Conservation (phyloP, 305 asterid species). For the Fraxinus sp. region DNA sequence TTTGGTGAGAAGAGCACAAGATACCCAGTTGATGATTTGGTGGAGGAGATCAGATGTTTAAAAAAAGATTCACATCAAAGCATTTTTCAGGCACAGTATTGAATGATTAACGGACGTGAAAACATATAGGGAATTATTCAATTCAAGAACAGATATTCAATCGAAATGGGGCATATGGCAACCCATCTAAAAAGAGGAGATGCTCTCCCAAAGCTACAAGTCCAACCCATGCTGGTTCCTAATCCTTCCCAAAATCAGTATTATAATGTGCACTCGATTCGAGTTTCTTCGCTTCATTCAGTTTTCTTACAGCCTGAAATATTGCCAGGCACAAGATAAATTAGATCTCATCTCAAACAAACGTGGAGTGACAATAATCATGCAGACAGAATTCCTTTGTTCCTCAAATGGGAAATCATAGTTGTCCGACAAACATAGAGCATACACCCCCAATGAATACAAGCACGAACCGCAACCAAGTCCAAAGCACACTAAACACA, state of each 20-base stretch:
- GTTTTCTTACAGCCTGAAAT: slow-evolving; percentile 78
- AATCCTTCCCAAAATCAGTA: slow-evolving; percentile 85
- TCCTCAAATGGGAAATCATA: background rate
- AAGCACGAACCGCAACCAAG: background rate
- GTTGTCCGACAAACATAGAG: background rate
- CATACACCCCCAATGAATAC: background rate
- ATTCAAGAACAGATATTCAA: background rate
- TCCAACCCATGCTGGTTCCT: slow-evolving; percentile 12
- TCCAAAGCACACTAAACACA: background rate
- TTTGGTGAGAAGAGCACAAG: too few species aligned
- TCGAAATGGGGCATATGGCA: background rate
- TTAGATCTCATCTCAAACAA: slow-evolving; percentile 4
- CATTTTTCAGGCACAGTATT: background rate
- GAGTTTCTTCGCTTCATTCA: slow-evolving; percentile 92
- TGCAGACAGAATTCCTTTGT: background rate
- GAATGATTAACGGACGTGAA: background rate
- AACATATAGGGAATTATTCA: background rate
- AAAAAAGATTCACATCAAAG: background rate
- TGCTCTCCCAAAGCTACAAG: background rate
- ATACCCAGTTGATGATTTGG: too few species aligned
- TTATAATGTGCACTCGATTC: slow-evolving; percentile 86
- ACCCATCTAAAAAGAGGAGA: background rate
- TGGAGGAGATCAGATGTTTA: background rate
- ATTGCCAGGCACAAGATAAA: slow-evolving; percentile 12
- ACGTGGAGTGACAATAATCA: background rate